A percentile compares a stretch with the other conserved stretches of the same genome.
phyloP scores from a whole-genome alignment of 176 grass and related monocot genomes.

The Carex myosuroides region DNA sequence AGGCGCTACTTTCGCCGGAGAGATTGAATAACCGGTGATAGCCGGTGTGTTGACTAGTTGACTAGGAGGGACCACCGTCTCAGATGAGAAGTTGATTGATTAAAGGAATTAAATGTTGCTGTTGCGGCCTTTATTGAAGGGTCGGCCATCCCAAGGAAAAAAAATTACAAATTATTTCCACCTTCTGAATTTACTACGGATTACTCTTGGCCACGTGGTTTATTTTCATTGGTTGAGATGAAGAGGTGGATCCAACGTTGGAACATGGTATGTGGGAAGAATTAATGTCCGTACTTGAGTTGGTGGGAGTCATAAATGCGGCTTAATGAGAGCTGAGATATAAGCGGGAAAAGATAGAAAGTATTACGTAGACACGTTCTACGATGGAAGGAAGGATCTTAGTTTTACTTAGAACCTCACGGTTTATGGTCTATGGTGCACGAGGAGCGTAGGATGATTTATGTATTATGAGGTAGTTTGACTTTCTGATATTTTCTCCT shows the following conservation, averaged over 20 bases:
- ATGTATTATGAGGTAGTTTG: background rate
- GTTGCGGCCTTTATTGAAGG: slow-evolving; percentile 7
- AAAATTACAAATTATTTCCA: too few relatives aligned
- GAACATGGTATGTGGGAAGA: background rate
- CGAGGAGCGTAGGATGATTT: background rate
- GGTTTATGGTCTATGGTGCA: background rate
- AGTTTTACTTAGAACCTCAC: background rate
- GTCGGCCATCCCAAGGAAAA: background rate
- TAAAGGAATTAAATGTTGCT: slow-evolving; percentile 18
- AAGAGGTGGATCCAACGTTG: background rate
- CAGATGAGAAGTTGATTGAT: background rate
- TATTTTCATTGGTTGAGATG: background rate
- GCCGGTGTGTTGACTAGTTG: background rate
- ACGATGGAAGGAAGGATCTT: background rate
- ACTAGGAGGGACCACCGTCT: slow-evolving; percentile 2
- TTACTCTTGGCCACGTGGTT: background rate
- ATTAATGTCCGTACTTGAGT: background rate
- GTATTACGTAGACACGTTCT: background rate
- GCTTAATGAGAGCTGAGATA: background rate
- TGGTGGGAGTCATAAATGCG: slow-evolving; percentile 12
- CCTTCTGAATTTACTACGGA: background rate
- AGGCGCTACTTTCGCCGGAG: slow-evolving; percentile 92
- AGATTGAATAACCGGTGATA: slow-evolving; percentile 44
- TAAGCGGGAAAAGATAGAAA: background rate
- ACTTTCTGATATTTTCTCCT: background rate